Conservation (phyloP, 306 rosid species). For the Astragalus membranaceus region DNA sequence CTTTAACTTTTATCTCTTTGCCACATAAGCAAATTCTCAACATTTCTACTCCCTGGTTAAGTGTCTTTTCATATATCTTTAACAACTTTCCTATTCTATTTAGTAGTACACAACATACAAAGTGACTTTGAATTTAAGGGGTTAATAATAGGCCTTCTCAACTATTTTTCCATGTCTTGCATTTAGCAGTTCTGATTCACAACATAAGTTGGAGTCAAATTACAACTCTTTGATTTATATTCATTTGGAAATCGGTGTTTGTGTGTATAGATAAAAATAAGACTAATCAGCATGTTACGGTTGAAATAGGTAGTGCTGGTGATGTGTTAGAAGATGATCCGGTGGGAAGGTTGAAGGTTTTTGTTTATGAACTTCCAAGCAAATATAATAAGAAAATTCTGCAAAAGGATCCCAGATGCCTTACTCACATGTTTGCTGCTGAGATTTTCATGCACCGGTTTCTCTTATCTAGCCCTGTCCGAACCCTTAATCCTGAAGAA, state of each 20-base stretch:
- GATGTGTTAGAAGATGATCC: constrained; percentile 98
- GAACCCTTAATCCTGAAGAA: constrained; percentile 96
- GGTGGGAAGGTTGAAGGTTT: constrained; percentile 95
- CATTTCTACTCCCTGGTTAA: no score
- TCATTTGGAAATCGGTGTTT: neutral
- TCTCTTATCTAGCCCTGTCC: constrained; percentile 87
- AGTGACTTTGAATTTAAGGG: no score
- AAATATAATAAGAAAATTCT: constrained; percentile 94
- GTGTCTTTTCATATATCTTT: no score
- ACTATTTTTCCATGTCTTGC: neutral
- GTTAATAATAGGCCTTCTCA: neutral
- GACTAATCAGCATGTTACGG: constrained; percentile 6
- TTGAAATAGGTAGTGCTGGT: constrained; percentile 87
- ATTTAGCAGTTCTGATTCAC: neutral
- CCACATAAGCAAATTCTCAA: no score
- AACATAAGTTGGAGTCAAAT: neutral
- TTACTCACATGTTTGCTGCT: constrained; percentile 97
- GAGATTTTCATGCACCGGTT: constrained; percentile 97
- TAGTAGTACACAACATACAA: no score
- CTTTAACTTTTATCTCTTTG: no score
- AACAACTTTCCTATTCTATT: no score
- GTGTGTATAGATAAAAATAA: neutral
- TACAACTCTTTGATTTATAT: neutral
- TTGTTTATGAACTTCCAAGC: constrained; percentile 98
- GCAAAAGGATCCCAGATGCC: constrained; percentile 95